phyloP scores from a whole-genome alignment of 2,329 filamentous ascomycete genomes.

The Aspergillus calidoustus region DNA sequence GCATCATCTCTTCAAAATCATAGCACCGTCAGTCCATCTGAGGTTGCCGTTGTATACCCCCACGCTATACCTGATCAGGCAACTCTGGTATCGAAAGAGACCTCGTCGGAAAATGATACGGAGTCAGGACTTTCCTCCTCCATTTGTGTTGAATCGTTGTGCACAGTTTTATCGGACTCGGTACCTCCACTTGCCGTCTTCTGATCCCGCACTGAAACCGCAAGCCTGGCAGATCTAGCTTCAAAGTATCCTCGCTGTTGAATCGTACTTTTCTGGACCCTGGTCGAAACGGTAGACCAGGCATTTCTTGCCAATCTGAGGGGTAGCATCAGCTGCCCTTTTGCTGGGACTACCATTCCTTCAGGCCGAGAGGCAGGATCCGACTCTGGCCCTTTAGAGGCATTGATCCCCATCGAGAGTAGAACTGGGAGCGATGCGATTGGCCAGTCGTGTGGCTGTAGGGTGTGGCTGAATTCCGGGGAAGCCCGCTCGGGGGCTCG shows the following conservation, averaged over 20 bases:
- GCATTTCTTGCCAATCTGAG: neutral
- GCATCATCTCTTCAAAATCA: conserved; percentile 3
- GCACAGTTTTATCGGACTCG: neutral
- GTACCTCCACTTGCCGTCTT: neutral
- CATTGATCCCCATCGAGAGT: conserved; percentile 6
- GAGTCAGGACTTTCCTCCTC: neutral
- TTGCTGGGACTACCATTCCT: neutral
- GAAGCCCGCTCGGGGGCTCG: conserved; percentile 13
- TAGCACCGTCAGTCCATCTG: neutral
- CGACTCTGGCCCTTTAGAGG: neutral
- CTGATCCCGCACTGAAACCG: neutral
- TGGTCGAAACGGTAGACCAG: neutral
- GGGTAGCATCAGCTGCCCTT: neutral
- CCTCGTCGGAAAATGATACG: conserved; percentile 2
- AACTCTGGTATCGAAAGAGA: conserved; percentile 9
- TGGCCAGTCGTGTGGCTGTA: conserved; percentile 11
- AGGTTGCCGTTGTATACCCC: conserved; percentile 20
- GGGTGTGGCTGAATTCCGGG: conserved; percentile 22
- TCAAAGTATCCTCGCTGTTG: neutral
- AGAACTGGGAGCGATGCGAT: conserved; percentile 7
- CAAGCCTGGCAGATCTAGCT: neutral
- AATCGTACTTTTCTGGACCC: neutral
- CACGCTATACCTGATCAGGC: conserved; percentile 27
- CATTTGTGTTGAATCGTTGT: neutral
- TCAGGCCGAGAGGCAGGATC: neutral